Base-by-base conservation (phyloP, 345 rosid species). In the Euphorbia tirucalli region DNA sequence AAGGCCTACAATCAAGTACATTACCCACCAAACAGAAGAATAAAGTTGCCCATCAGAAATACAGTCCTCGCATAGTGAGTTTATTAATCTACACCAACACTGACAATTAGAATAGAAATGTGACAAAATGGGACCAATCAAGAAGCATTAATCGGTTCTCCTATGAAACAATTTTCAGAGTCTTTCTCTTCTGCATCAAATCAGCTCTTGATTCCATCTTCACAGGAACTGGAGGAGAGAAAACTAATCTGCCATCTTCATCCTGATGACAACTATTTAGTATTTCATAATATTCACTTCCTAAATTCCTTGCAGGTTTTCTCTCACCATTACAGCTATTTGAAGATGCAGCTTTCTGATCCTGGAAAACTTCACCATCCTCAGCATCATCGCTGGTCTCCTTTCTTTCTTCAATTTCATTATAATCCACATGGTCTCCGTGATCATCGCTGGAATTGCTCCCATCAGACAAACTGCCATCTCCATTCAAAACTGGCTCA, bases 181-280 rank as follows among this genome's bases (percentile, higher is more conserved):
- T 71, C 67, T 74, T 74, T 56, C 83, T 86, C 61, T 66, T 83
- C 75, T 55, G 83, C 76, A 49, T 64, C 41, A 77, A 70, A 74
- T 71, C 85, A 67, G 78, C 82, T 81, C 83, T 80, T 8, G 83
- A 66, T 73, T 91, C 93, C 92, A 87, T 91, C 85, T 89, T 89
- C 68, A 84, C 83, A 10, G 93, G 90, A 69, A 81, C 22, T 13
- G 97, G 93, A 60, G 97, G 87, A 73, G 92, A 81, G 69, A 80
- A 83, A 76, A 78, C 74, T 21, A 76, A 79, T 30, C 52, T 76
- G 54, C 79, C 82, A 59, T 74, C 77, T 74, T 57, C 74, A 77
- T 71, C 71, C 43, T 65, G 69, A 28, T 61, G 59, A 65, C 71
- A 71, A 50, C 68, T 67, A 43, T 60, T 46, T 11, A n/a, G n/a